Conservation (phyloP, 768 basidiomycete genomes). For the Pisolithus tinctorius region DNA sequence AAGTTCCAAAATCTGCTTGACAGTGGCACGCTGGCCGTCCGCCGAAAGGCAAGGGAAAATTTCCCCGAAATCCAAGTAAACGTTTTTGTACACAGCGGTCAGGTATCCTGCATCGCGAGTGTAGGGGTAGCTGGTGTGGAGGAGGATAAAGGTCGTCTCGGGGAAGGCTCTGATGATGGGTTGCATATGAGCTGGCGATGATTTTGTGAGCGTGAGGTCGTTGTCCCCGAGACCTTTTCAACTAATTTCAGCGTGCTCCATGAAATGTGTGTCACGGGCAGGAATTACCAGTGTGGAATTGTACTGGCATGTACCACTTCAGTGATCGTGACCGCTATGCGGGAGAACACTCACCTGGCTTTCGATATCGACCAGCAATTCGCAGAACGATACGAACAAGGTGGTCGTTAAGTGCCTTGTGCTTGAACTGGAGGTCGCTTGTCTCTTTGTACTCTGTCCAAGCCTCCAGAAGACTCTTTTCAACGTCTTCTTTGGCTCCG, state of each 20-base stretch:
- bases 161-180: conserved; percentile 60
- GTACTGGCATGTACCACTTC: conserved; percentile 39
- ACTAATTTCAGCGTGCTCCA: background rate
- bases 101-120: conserved; percentile 76
- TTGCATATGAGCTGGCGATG: conserved; percentile 65
- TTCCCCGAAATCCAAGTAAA: conserved; percentile 77
- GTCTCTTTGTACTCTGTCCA: conserved; percentile 30
- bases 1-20: conserved; percentile 63
- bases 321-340: background rate
- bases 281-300: conserved; percentile 63
- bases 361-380: conserved; percentile 44
- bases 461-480: conserved; percentile 28
- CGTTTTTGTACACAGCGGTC: conserved; percentile 62
- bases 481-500: conserved; percentile 19
- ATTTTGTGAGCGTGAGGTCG: conserved; percentile 50
- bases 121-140: conserved; percentile 76
- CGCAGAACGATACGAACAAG: conserved; percentile 51
- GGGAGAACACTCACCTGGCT: conserved; percentile 45
- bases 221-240: conserved; percentile 56
- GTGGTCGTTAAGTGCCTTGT: conserved; percentile 62
- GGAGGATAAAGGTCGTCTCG: conserved; percentile 53
- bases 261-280: background rate
- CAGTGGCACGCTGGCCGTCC: conserved; percentile 52
- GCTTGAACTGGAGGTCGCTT: conserved; percentile 43
- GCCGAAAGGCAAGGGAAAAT: conserved; percentile 63